Percentiles rank a stretch among this genome's conserved stretches.
Conservation (phyloP, 2,329 filamentous ascomycete species). For the Penicillium sp. region DNA sequence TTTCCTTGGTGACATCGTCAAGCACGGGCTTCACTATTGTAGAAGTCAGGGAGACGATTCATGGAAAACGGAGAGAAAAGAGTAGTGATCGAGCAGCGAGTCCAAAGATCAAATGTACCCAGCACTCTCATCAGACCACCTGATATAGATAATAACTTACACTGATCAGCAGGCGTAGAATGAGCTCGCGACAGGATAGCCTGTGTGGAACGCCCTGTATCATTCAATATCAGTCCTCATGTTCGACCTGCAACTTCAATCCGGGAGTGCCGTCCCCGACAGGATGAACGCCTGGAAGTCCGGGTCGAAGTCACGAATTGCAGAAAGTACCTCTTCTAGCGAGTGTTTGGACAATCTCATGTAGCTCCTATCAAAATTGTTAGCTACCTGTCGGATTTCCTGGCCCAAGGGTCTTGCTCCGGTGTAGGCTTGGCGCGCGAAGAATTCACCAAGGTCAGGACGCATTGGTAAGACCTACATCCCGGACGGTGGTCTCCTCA, state of each 20-base stretch:
- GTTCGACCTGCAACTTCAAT: neutral
- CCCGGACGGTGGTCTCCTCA: conserved; percentile 75
- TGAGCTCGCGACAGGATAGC: conserved; percentile 85
- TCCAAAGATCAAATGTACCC: neutral
- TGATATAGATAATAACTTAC: conserved; percentile 44
- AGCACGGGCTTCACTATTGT: conserved; percentile 65
- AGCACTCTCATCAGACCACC: neutral
- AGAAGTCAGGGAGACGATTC: conserved; percentile 3
- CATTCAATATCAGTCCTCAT: conserved; percentile 6
- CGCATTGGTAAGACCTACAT: conserved; percentile 49
- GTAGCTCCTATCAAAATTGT: conserved; percentile 59
- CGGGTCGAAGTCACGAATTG: neutral
- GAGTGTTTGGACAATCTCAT: conserved; percentile 74
- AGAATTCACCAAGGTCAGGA: conserved; percentile 10
- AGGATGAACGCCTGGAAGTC: neutral
- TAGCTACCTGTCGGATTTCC: conserved; percentile 9
- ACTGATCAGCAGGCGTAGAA: conserved; percentile 68
- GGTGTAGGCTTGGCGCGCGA: conserved; percentile 20
- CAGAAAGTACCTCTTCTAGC: conserved; percentile 64
- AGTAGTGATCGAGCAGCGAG: neutral
- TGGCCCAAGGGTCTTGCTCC: conserved; percentile 1
- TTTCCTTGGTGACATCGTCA: conserved; percentile 64
- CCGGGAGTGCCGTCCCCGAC: neutral
- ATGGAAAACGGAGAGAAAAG: neutral
- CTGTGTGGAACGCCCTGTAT: conserved; percentile 67